These are phyloP conservation scores for Apostasia ramifera DNA, from an alignment of 106 monocot genomes.

Conservation along the genomic window DNA sequence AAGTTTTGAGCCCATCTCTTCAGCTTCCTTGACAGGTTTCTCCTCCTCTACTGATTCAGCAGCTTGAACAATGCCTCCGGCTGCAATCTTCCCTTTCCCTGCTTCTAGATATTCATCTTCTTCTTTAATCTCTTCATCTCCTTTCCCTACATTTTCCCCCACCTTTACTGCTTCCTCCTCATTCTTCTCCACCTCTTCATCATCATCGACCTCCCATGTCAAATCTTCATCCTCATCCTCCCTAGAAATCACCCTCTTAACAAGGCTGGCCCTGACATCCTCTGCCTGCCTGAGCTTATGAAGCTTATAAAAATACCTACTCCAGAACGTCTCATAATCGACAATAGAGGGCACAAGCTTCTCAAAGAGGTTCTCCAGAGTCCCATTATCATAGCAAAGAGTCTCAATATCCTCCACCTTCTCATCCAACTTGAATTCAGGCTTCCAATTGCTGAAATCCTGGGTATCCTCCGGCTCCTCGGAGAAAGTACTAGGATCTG, in stretches of 20 bases:
- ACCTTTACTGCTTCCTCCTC: constrained; percentile 5
- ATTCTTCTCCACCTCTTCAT: constrained; percentile 29
- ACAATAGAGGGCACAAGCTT: constrained; percentile 66
- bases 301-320: constrained; percentile 72
- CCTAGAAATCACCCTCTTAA: constrained; percentile 58
- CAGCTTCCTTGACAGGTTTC: constrained; percentile 2
- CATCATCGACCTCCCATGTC: constrained; percentile 70
- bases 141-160: background rate
- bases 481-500: constrained; percentile 55
- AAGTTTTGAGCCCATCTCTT: constrained; percentile 9
- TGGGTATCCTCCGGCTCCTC: constrained; percentile 60
- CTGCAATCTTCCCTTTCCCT: constrained; percentile 6
- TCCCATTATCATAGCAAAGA: constrained; percentile 41
- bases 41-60: constrained; percentile 9
- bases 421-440: constrained; percentile 41
- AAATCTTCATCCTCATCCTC: constrained; percentile 79
- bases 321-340: constrained; percentile 82
- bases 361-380: constrained; percentile 43
- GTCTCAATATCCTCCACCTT: constrained; percentile 66
- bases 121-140: constrained; percentile 1
- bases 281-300: constrained; percentile 82
- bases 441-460: constrained; percentile 56
- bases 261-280: constrained; percentile 74
- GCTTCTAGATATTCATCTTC: constrained; percentile 2
- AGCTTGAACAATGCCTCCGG: background rate